These are phyloP conservation scores for Sonneratia caseolaris DNA, from an alignment of 345 rosid species.

Conservation along the genomic window DNA sequence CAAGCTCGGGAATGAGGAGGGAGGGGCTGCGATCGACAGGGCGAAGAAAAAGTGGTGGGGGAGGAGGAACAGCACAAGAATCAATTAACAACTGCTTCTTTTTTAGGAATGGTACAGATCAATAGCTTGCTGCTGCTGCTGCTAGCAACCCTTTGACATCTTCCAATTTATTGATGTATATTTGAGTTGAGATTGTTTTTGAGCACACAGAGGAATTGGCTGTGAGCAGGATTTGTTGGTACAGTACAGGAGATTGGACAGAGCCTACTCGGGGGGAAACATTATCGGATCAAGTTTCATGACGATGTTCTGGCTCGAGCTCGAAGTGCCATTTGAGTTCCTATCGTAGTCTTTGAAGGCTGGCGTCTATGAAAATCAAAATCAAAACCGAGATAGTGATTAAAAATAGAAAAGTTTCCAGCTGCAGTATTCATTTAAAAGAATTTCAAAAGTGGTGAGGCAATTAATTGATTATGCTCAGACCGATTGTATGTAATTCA, in stretches of 20 bases:
- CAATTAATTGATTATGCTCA: too few relatives aligned
- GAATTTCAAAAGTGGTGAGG: too few relatives aligned
- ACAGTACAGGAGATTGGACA: not conserved
- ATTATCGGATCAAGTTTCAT: not conserved
- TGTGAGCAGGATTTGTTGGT: constrained; percentile 2
- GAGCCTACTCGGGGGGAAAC: not conserved
- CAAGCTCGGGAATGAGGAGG: constrained; percentile 81
- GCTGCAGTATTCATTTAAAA: too few relatives aligned
- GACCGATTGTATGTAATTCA: too few relatives aligned
- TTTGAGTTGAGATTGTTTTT: constrained; percentile 2
- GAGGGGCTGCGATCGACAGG: constrained; percentile 35
- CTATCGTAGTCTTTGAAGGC: too few relatives aligned
- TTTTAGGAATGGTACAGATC: not conserved
- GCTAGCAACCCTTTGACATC: not conserved
- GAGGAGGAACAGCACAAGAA: constrained; percentile 82
- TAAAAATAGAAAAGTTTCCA: too few relatives aligned
- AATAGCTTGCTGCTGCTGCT: not conserved
- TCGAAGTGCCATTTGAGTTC: too few relatives aligned
- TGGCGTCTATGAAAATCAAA: too few relatives aligned
- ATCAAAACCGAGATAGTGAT: too few relatives aligned
- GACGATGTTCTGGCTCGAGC: too few relatives aligned
- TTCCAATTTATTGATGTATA: constrained; percentile 3
- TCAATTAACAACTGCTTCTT: constrained; percentile 16
- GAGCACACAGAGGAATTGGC: not conserved
- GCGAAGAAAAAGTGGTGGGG: constrained; percentile 96